Evolutionary conservation across 805 yeast species (phyloP), one percentile per base, ranked within the genome.

Genomic region (Sugiyamaella valdiviana): DNA sequence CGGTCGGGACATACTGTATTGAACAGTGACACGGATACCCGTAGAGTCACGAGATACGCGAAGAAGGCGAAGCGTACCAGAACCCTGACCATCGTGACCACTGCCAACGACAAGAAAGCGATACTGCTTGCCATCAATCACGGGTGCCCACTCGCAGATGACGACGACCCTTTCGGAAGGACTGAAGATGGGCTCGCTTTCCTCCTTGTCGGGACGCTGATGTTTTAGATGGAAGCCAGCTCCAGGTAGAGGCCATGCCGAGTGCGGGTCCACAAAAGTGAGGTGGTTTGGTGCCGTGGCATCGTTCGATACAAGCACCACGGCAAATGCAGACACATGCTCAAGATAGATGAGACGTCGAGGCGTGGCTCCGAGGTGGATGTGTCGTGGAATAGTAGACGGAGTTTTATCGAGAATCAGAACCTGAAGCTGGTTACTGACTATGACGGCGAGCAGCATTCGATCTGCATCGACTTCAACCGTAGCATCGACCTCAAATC

Each of bases 81-180:
- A 14, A 12, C 38, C 24, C 14, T 14, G 17, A 5, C 26, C 45
- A 6, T 14, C 10, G 3, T 36, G 22, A 10, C 50, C 42, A 3
- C 52, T 42, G 14, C 57, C 57, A 15, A 53, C 42, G 2, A 51
- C 46, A 14, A 53, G 40, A 22, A 43, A 53, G 19, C 44, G 36
- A 39, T 53, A 53, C 20, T 23, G 24, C 24, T 35, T 42, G 19
- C 42, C 47, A 9, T 39, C 20, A 12, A 42, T 40, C 7, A 20
- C 24, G n/a, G 51, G 36, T 5, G 23, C 20, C 57, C 57, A 53
- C 36, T 49, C 55, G 36, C 50, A 41, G 5, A 46, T 16, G 2
- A 50, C 29, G 22, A 9, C 39, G 6, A 53, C 39, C 10, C n/a
- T 24, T 26, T 53, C 57, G 23, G 42, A 46, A 12, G 44, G 29